A percentile compares a stretch with the other conserved stretches of the same genome.
Conservation (phyloP, 176 grass and related monocot genomes). For the Carex kokanica region DNA sequence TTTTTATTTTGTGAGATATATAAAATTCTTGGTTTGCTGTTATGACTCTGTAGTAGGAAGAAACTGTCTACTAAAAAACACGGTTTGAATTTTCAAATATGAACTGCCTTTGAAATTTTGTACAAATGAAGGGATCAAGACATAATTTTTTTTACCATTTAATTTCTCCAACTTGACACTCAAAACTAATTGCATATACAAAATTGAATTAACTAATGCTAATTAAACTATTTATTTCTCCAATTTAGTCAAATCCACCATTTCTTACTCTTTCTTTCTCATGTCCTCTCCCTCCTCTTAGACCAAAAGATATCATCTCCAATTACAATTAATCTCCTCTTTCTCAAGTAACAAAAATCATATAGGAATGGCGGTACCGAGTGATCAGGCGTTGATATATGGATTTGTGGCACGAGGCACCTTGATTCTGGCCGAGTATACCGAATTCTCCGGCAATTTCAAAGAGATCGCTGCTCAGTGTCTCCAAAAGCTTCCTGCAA, state of each 20-base stretch:
- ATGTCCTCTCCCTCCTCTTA: background rate
- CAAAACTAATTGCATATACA: background rate
- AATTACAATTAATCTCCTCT: background rate
- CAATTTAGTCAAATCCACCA: background rate
- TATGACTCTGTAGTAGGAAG: background rate
- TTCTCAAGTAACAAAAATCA: background rate
- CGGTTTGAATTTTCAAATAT: background rate
- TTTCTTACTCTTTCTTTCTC: slow-evolving; percentile 8
- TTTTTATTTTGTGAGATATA: background rate
- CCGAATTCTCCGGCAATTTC: slow-evolving; percentile 82
- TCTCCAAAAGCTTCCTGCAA: slow-evolving; percentile 64
- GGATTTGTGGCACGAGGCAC: slow-evolving; percentile 81
- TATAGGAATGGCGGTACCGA: slow-evolving; percentile 41
- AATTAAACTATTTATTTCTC: background rate
- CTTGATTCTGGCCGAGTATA: slow-evolving; percentile 68
- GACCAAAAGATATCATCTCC: background rate
- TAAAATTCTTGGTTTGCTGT: background rate
- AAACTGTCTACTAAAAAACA: background rate
- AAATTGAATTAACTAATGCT: background rate
- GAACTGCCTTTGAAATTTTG: background rate
- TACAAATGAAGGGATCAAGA: background rate
- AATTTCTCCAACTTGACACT: background rate
- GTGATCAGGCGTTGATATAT: slow-evolving; percentile 47
- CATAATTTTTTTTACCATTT: background rate
- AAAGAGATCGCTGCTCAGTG: slow-evolving; percentile 70